A percentile compares a stretch with the other conserved stretches of the same genome.
Conservation (phyloP, 257 asterid genomes). For the Misopates orontium region DNA sequence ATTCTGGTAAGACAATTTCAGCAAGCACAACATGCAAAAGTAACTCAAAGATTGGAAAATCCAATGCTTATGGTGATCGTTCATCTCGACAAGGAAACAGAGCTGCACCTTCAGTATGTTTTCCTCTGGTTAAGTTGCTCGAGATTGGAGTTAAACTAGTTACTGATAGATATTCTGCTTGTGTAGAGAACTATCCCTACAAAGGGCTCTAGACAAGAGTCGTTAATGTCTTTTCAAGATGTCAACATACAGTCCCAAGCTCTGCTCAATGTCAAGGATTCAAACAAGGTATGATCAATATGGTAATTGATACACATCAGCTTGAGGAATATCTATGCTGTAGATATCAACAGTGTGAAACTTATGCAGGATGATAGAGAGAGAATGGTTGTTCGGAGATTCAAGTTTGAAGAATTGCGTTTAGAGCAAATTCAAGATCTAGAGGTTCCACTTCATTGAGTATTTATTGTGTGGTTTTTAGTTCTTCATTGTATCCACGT, state of each 20-base stretch:
- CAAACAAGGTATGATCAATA: constrained; percentile 64
- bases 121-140: constrained; percentile 29
- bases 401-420: constrained; percentile 92
- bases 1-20: constrained; percentile 60
- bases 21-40: constrained; percentile 55
- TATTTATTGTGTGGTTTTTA: constrained; percentile 18
- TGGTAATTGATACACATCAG: constrained; percentile 3
- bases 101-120: constrained; percentile 72
- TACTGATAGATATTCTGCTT: constrained; percentile 25
- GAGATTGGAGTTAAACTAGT: background rate
- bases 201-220: constrained; percentile 80
- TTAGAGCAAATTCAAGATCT: constrained; percentile 97
- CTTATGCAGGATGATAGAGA: constrained; percentile 93
- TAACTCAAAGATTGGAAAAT: constrained; percentile 65
- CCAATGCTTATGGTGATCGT: constrained; percentile 69
- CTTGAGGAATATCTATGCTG: background rate
- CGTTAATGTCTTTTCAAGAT: constrained; percentile 77
- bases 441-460: constrained; percentile 57
- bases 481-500: background rate
- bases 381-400: constrained; percentile 79
- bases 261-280: constrained; percentile 76
- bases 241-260: constrained; percentile 80
- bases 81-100: constrained; percentile 71
- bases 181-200: constrained; percentile 63
- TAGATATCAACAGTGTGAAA: constrained; percentile 25